These are phyloP conservation scores for Penicillium chermesinum DNA, from an alignment of 495 filamentous ascomycete genomes.

Conservation along the genomic window DNA sequence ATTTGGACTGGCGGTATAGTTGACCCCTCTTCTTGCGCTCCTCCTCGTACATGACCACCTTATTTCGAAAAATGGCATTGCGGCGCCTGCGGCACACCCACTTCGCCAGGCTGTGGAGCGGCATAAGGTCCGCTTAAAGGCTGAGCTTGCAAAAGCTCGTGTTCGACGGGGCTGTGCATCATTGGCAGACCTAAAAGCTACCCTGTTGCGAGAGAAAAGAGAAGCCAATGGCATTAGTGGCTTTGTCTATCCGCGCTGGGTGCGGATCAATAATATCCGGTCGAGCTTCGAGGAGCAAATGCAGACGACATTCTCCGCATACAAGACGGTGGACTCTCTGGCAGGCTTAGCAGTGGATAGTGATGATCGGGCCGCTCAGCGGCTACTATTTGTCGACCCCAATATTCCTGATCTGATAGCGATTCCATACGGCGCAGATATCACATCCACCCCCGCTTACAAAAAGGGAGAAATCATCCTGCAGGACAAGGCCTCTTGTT, in stretches of 20 bases:
- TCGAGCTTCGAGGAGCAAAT: constrained; percentile 65
- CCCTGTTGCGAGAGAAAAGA: constrained; percentile 42
- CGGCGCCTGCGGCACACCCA: constrained; percentile 69
- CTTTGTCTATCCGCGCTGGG: constrained; percentile 71
- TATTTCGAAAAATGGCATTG: constrained; percentile 72
- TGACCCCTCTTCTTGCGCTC: constrained; percentile 73
- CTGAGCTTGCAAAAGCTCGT: constrained; percentile 76
- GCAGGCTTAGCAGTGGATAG: constrained; percentile 27
- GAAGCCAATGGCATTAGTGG: constrained; percentile 15
- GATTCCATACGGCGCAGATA: constrained; percentile 60
- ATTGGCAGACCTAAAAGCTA: constrained; percentile 55
- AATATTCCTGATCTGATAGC: constrained; percentile 82
- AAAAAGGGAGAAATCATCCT: constrained; percentile 71
- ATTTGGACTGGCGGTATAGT: constrained; percentile 43
- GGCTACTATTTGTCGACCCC: constrained; percentile 56
- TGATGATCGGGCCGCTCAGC: constrained; percentile 13
- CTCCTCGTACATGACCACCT: constrained; percentile 85
- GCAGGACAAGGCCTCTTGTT: constrained; percentile 96
- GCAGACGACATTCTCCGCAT: constrained; percentile 59
- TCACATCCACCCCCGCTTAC: constrained; percentile 68
- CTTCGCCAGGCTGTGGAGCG: constrained; percentile 66
- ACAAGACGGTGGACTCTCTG: constrained; percentile 45
- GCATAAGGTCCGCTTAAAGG: constrained; percentile 73
- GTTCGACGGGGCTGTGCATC: constrained; percentile 63
- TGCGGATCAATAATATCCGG: constrained; percentile 77